These are phyloP conservation scores for Nectriaceae sp. DNA, from an alignment of 2,329 filamentous ascomycete species.

Conservation along the genomic window DNA sequence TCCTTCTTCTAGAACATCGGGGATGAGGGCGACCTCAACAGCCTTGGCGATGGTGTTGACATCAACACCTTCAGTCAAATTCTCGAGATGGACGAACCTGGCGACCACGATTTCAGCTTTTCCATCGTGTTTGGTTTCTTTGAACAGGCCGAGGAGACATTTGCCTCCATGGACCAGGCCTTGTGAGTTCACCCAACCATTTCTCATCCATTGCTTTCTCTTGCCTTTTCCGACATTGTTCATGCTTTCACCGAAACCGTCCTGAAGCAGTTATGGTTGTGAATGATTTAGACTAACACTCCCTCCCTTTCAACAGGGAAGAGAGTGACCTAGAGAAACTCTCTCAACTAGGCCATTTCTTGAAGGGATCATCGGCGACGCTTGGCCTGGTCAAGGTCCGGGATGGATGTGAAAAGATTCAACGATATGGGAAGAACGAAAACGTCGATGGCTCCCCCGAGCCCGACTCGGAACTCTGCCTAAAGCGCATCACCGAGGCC, in stretches of 20 bases:
- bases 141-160: constrained; percentile 84
- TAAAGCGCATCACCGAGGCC: constrained; percentile 70
- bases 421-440: constrained; percentile 83
- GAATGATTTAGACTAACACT: constrained; percentile 5
- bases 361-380: constrained; percentile 96
- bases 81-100: constrained; percentile 95
- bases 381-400: constrained; percentile 88
- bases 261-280: not conserved
- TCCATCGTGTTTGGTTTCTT: constrained; percentile 93
- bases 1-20: constrained; percentile 39
- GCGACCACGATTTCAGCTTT: constrained; percentile 82
- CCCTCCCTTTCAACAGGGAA: constrained; percentile 49
- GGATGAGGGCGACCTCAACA: constrained; percentile 54
- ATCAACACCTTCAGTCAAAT: constrained; percentile 86
- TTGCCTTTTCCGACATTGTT: no score
- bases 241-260: no score
- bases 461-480: constrained; percentile 65
- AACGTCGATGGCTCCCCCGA: constrained; percentile 74
- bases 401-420: constrained; percentile 94
- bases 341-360: constrained; percentile 86
- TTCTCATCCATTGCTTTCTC: not conserved
- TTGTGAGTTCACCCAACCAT: constrained; percentile 63
- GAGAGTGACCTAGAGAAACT: constrained; percentile 71
- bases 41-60: constrained; percentile 76
- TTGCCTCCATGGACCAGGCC: constrained; percentile 77